Evolutionary conservation across 2,329 filamentous ascomycete genomes (phyloP), one percentile per base, ranked within the genome.

Genomic region (Thielaviopsis populi): DNA sequence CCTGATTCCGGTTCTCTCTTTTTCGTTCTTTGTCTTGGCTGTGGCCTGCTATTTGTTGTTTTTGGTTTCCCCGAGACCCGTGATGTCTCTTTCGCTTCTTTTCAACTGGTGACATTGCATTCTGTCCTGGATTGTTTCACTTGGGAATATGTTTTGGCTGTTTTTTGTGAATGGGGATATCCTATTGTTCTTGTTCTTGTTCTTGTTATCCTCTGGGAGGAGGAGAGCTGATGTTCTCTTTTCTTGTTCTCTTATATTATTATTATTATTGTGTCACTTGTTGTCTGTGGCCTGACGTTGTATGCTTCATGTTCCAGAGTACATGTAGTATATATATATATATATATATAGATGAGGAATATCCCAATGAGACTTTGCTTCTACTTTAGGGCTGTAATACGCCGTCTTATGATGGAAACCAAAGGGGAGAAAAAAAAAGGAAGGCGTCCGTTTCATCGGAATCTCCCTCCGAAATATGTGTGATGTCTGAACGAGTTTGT

Each of bases 221-320:
- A 61, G 37, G 59, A 30, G 22, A 40, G 27, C 50, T 46, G 33
- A 19, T 24, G 50, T 41, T 37, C 54, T 63, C 40, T 58, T 63
- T 63, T 50, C 42, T 48, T 50, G 40, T 59, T 63, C 22, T 63
- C 56, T 50, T 63, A 19, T 50, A 54, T 48, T 53, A 40, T 7
- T 48, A 15, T 59, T 40, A 24, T 63, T 50, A 19, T 48, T 19
- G 42, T 53, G 17, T 64, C 37, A 33, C 37, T 8, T 50, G 46
- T 50, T 24, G 46, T 19, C 46, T 50, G 24, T 15, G 30, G 53
- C 27, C 24, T 56, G 30, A 27, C 30, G n/a, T 22, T 54, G 8
- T 33, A 8, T 41, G 13, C 40, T 41, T 59, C 33, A 8, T 43
- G 22, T 22, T 22, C 4, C 46, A 27, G 24, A 24, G 15, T 17